Evolutionary conservation across 768 basidiomycete genomes (phyloP).

Genomic region (Guyanaporus albipodus): DNA sequence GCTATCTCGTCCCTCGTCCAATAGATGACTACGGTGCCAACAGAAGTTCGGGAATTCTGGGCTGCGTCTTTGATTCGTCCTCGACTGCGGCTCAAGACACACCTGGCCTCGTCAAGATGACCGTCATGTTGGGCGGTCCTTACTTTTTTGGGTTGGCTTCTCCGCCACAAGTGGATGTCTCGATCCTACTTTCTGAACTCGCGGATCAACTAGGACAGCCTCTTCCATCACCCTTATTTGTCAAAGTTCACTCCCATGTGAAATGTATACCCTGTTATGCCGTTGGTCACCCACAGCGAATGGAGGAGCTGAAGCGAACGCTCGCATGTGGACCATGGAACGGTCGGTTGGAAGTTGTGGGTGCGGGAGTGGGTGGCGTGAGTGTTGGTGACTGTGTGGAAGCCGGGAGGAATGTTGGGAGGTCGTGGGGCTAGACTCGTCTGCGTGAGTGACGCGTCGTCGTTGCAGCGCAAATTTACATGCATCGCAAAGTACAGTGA

Average conservation of each 20-base stretch:
- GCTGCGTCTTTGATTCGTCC: slow-evolving; percentile 88
- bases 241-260: slow-evolving; percentile 49
- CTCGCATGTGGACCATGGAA: slow-evolving; percentile 42
- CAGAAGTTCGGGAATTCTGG: slow-evolving; percentile 55
- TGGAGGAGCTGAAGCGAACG: slow-evolving; percentile 51
- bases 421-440: slow-evolving; percentile 33
- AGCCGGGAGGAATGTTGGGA: slow-evolving; percentile 59
- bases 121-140: slow-evolving; percentile 89
- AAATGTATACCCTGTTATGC: slow-evolving; percentile 76
- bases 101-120: slow-evolving; percentile 64
- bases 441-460: slow-evolving; percentile 13
- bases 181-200: slow-evolving; percentile 31
- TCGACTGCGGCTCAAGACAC: slow-evolving; percentile 60
- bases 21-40: slow-evolving; percentile 44
- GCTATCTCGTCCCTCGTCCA: slow-evolving; percentile 88
- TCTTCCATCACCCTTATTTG: slow-evolving; percentile 55
- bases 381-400: slow-evolving; percentile 85
- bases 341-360: slow-evolving; percentile 58
- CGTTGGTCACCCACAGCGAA: slow-evolving; percentile 68
- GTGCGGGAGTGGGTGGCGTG: slow-evolving; percentile 84
- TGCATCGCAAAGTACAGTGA: slow-evolving; percentile 8
- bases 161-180: slow-evolving; percentile 24
- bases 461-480: slow-evolving; percentile 12
- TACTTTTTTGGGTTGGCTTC: slow-evolving; percentile 32
- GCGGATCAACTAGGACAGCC: slow-evolving; percentile 41